Conservation (phyloP, 2,329 filamentous ascomycete genomes). For the Phaeosphaeriaceae sp. region DNA sequence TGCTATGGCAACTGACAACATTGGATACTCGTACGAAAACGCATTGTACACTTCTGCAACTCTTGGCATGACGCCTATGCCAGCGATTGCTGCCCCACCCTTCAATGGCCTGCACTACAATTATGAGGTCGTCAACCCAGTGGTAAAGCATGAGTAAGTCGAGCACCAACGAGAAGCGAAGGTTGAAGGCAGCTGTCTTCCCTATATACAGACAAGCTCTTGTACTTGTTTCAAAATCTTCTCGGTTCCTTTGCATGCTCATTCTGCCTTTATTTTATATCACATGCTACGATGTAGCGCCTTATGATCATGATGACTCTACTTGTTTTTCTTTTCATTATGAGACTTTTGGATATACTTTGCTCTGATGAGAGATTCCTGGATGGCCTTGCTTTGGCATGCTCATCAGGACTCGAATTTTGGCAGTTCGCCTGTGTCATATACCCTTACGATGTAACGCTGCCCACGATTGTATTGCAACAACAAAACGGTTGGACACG, state of each 20-base stretch:
- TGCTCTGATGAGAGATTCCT: too few relatives aligned
- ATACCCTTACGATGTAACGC: conserved; percentile 37
- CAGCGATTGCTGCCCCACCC: conserved; percentile 2
- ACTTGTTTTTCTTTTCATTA: not conserved
- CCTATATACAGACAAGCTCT: too few relatives aligned
- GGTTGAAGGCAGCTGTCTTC: too few relatives aligned
- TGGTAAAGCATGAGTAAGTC: not conserved
- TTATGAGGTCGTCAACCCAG: conserved; percentile 4
- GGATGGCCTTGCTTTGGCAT: conserved; percentile 22
- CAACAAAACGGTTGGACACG: conserved; percentile 16
- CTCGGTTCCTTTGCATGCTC: too few relatives aligned
- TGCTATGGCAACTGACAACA: not conserved
- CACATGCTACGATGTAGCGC: too few relatives aligned
- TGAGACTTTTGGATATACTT: too few relatives aligned
- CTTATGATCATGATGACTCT: not conserved
- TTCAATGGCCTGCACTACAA: conserved; percentile 18
- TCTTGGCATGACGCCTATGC: conserved; percentile 8
- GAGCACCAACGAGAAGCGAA: not conserved
- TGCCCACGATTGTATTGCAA: conserved; percentile 33
- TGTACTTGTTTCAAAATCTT: too few relatives aligned
- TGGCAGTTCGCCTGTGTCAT: conserved; percentile 18
- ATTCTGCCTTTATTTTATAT: too few relatives aligned
- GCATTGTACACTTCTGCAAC: not conserved
- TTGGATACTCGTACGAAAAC: not conserved
- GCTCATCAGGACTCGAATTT: not conserved